Conservation (phyloP, 768 basidiomycete species). For the Boletus barrowsii region DNA sequence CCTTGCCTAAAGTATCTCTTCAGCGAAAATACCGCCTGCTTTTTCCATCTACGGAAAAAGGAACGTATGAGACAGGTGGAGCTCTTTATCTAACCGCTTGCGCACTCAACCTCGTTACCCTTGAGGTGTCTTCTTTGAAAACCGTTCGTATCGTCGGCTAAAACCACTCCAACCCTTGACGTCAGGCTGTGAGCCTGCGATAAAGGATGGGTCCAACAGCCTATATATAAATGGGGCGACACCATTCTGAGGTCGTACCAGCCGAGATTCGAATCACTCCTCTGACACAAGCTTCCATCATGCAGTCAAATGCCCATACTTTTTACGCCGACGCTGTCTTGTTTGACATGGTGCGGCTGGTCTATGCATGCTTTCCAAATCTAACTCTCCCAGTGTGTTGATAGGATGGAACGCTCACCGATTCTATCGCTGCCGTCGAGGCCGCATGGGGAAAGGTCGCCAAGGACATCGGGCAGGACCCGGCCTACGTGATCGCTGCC, state of each 20-base stretch:
- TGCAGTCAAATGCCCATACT: slow-evolving; percentile 27
- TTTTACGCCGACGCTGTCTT: slow-evolving; percentile 59
- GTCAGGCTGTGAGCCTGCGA: slow-evolving; percentile 18
- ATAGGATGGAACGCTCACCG: slow-evolving; percentile 69
- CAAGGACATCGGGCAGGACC: slow-evolving; percentile 64
- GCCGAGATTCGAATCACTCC: slow-evolving; percentile 12
- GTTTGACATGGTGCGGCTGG: slow-evolving; percentile 61
- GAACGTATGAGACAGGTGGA: slow-evolving; percentile 4
- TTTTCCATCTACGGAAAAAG: slow-evolving; percentile 2
- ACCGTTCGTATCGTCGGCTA: not conserved
- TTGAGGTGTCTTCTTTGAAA: not conserved
- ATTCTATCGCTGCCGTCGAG: slow-evolving; percentile 71
- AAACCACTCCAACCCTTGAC: slow-evolving; percentile 26
- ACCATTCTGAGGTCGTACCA: not conserved
- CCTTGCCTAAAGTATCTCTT: not conserved
- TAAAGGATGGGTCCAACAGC: not conserved
- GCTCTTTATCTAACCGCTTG: slow-evolving; percentile 4
- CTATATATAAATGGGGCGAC: slow-evolving; percentile 24
- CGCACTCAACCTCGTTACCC: slow-evolving; percentile 10
- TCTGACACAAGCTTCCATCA: slow-evolving; percentile 2
- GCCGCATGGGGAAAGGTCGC: slow-evolving; percentile 76
- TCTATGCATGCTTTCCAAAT: slow-evolving; percentile 3
- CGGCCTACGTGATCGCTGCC: slow-evolving; percentile 62
- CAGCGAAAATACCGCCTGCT: not conserved
- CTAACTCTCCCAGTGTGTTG: slow-evolving; percentile 26